Conservation (phyloP, 2,329 filamentous ascomycete species). For the Penicillium sclerotigenum region DNA sequence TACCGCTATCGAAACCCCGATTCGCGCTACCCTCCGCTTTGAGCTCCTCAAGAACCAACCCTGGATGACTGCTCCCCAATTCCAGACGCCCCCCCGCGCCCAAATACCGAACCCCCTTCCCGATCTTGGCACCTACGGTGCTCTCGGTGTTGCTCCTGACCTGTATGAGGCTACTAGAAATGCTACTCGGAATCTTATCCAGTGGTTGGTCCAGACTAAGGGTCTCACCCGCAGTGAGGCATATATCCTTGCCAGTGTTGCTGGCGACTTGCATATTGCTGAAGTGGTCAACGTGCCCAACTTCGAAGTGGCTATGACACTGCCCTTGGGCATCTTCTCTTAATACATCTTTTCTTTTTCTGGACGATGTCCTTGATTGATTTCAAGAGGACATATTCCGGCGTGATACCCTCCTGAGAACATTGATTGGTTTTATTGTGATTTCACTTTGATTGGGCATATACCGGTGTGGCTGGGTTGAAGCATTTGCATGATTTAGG, state of each 20-base stretch:
- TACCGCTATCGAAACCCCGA: constrained; percentile 56
- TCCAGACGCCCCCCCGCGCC: constrained; percentile 37
- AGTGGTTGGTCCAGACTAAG: constrained; percentile 50
- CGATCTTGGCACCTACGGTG: constrained; percentile 46
- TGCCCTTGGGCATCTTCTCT: constrained; percentile 50
- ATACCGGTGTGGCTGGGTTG: constrained; percentile 2
- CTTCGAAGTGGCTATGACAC: constrained; percentile 50
- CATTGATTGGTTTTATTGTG: constrained; percentile 2
- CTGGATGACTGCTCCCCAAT: constrained; percentile 51
- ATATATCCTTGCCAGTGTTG: constrained; percentile 54
- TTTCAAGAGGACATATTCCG: constrained; percentile 2
- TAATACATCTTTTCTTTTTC: constrained; percentile 42
- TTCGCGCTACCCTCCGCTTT: constrained; percentile 50
- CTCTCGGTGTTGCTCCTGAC: constrained; percentile 49
- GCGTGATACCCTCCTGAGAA: constrained; percentile 20
- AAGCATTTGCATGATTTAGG: constrained; percentile 8
- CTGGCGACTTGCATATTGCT: constrained; percentile 50
- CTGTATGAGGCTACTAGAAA: constrained; percentile 50
- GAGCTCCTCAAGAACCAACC: constrained; percentile 48
- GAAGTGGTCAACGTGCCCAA: constrained; percentile 56
- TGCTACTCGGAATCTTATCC: constrained; percentile 49
- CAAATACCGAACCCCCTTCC: constrained; percentile 23
- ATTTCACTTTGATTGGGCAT: constrained; percentile 9
- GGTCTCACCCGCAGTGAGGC: constrained; percentile 47
- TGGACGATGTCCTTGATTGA: background rate